Base-by-base conservation (phyloP, 768 basidiomycete species). In the Lactarius indigo region DNA sequence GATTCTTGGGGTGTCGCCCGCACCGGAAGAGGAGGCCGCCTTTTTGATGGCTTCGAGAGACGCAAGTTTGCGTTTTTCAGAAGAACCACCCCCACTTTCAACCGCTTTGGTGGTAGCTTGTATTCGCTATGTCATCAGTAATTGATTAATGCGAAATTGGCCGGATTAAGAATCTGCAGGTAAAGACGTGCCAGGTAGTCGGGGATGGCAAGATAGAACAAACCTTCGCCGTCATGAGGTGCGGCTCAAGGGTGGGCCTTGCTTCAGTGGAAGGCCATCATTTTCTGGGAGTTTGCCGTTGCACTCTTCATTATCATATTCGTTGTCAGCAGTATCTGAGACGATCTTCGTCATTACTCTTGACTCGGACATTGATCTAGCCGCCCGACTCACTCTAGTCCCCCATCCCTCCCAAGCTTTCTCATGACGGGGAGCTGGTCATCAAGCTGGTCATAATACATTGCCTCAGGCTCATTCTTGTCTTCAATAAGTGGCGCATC, bases 21-120 rank as follows among this genome's bases (percentile, higher is more conserved):
- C 61, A 15, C 69, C 80, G 44, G 83, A 76, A 30, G 83, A 78
- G 3, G 83, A 78, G 2, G 79, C 74, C 2, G 79, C 78, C 75
- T 88, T 89, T 74, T 86, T 88, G 63, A 83, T 82, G 1, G 88
- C 86, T 75, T 96, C 90, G 26, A 96, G 84, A 1, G 83, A 80
- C 3, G 89, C 90, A 2, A 96, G 86, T 78, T 98, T 98, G 37
- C 96, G 89, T 76, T 97, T 97, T 4, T 93, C 88, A 42, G 83
- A 87, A 23, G 85, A 79, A 1, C 92, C 89, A 5, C 88, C 89
- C 2, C 87, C 87, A 28, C 76, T 77, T 73, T 92, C 87, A 7
- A 91, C 87, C 0, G 86, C 87, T 64, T 86, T 83, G 18, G 83
- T 79, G 20, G 91, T 92, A 0, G 89, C 92, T 77, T 93, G 83